A percentile compares a stretch with the other conserved stretches of the same genome.
phyloP scores from a whole-genome alignment of 2,329 filamentous ascomycete species.

The Alternaria arborescens region DNA sequence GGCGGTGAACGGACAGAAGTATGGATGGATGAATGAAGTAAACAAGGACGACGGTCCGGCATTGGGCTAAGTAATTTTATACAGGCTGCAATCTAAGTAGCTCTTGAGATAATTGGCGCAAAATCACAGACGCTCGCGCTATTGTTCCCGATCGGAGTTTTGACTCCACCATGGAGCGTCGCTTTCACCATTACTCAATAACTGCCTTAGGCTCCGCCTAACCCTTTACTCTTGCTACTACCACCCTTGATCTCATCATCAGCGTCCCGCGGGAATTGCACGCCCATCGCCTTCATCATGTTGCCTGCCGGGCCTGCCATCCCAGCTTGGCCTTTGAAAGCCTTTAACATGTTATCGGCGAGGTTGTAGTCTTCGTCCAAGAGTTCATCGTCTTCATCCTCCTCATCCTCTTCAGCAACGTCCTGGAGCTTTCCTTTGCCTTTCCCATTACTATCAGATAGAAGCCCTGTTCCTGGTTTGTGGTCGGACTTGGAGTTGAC shows the following conservation, averaged over 20 bases:
- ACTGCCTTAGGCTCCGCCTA: not conserved
- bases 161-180: not conserved
- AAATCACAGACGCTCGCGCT: not conserved
- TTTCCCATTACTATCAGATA: conserved; percentile 15
- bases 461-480: conserved; percentile 16
- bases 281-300: conserved; percentile 83
- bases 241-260: conserved; percentile 55
- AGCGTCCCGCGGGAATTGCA: conserved; percentile 82
- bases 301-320: conserved; percentile 87
- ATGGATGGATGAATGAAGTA: not conserved
- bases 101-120: not conserved
- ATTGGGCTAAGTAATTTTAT: not conserved
- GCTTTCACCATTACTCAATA: not conserved
- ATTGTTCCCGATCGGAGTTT: not conserved
- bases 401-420: conserved; percentile 51
- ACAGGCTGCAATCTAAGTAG: not conserved
- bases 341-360: conserved; percentile 88
- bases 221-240: conserved; percentile 3
- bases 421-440: conserved; percentile 23
- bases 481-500: conserved; percentile 38
- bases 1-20: not conserved
- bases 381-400: conserved; percentile 57
- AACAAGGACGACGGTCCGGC: not conserved
- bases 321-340: conserved; percentile 89
- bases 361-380: conserved; percentile 86